A percentile compares a stretch with the other conserved stretches of the same genome.
phyloP scores from a whole-genome alignment of 2,329 filamentous ascomycete species.

The Zarea fungicola region DNA sequence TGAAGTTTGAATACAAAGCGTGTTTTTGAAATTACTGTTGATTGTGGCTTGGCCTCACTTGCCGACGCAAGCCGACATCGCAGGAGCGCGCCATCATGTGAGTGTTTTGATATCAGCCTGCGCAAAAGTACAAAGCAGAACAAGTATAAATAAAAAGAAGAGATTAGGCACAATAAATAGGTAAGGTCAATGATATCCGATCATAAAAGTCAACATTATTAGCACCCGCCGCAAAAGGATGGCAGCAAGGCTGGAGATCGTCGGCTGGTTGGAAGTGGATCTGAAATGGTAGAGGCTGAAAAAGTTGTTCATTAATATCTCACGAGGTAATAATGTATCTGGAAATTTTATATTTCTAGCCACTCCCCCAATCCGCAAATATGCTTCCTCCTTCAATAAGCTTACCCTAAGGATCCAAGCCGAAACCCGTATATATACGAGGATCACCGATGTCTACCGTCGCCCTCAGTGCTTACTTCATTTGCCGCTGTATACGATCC shows the following conservation, averaged over 20 bases:
- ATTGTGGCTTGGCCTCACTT: background rate
- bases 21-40: background rate
- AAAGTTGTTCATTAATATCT: too few relatives aligned
- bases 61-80: background rate
- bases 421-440: background rate
- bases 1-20: background rate
- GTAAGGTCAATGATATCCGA: too few relatives aligned
- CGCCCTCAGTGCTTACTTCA: too few relatives aligned
- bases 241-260: background rate
- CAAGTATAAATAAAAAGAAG: too few relatives aligned
- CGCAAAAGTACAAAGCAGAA: too few relatives aligned
- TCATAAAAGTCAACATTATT: too few relatives aligned
- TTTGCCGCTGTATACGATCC: background rate
- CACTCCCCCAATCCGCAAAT: too few relatives aligned
- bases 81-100: background rate
- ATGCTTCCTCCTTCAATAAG: too few relatives aligned
- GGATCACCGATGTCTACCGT: background rate
- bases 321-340: too few relatives aligned
- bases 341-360: background rate
- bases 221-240: background rate
- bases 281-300: too few relatives aligned
- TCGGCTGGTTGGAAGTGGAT: constrained; percentile 11
- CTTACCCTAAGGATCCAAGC: background rate
- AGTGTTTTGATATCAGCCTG: background rate
- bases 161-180: too few relatives aligned